Base-by-base conservation (phyloP, 345 rosid species). In the Eucalyptus pauciflora region DNA sequence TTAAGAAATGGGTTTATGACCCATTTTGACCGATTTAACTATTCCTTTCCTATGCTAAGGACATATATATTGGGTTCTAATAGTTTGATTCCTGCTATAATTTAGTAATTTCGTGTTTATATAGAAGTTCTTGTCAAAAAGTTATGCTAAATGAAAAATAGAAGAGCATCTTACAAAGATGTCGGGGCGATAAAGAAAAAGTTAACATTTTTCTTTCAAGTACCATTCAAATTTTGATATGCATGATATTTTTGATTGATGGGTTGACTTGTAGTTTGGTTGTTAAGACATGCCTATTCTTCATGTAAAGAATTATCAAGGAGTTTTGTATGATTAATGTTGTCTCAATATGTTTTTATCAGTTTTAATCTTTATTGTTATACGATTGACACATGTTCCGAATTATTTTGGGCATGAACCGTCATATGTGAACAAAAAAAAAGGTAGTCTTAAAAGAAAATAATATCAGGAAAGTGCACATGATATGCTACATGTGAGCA, bases 121-220 rank as follows among this genome's bases (percentile, higher is more conserved):
- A 7, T 0, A 62, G 1, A 62, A 27, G 8, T 62, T 29, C 33
- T 13, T 27, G n/a, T 62, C 16, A 2, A 62, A 62, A 62, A 13
- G 15, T 62, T 6, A 62, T 62, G 31, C 16, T 4, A 7, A 62
- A 29, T 62, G 15, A 29, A 62, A 29, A 29, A 29, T 14, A 29
- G 9, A 29, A 29, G 18, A 62, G 33, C 33, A 14, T 62, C 8
- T 29, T 7, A 62, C 13, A 62, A 29, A 62, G 8, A 13, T 62
- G 8, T 3, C 4, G 0, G 4, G 4, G 69, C 2, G 7, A 58
- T 58, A 11, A 58, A 18, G 0, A 58, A 25, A 58, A 24, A 0
- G n/a, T 25, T 25, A 58, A 0, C 7, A 27, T 58, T 58, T 25
- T 58, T 58, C 13, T 13, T 62, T 62, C 3, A 3, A 1, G 33